Evolutionary conservation across 2,329 filamentous ascomycete species (phyloP).

Genomic region (Tolypocladium guangdongense): DNA sequence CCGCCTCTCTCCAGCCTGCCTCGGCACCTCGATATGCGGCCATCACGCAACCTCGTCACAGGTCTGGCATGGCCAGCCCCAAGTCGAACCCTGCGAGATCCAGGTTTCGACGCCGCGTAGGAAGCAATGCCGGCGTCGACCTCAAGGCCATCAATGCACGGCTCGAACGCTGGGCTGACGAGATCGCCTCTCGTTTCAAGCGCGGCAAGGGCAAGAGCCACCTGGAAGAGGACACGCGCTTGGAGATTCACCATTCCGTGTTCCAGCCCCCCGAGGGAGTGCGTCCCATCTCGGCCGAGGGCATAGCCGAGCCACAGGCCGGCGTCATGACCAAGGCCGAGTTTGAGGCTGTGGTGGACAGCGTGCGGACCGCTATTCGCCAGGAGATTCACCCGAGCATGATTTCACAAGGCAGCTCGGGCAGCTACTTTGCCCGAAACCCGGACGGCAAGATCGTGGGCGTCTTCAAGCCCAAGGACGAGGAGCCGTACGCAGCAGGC

Average conservation of each 20-base stretch:
- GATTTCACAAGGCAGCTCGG: slow-evolving; percentile 94
- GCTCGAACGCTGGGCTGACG: slow-evolving; percentile 91
- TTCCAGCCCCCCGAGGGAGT: slow-evolving; percentile 89
- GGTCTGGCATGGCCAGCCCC: slow-evolving; percentile 48
- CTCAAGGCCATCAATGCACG: slow-evolving; percentile 97
- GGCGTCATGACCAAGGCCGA: slow-evolving; percentile 65
- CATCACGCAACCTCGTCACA: slow-evolving; percentile 49
- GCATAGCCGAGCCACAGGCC: slow-evolving; percentile 51
- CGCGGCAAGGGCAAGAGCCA: slow-evolving; percentile 65
- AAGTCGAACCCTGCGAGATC: slow-evolving; percentile 26
- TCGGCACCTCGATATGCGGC: slow-evolving; percentile 54
- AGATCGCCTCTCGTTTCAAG: slow-evolving; percentile 96
- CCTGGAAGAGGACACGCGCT: slow-evolving; percentile 63
- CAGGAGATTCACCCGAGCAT: slow-evolving; percentile 87
- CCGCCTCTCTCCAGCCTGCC: slow-evolving; percentile 44
- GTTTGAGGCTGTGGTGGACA: slow-evolving; percentile 83
- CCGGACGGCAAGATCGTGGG: slow-evolving; percentile 87
- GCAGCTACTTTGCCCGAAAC: slow-evolving; percentile 94
- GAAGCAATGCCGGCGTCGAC: slow-evolving; percentile 81
- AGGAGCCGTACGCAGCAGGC: slow-evolving; percentile 91
- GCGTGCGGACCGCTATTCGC: slow-evolving; percentile 81
- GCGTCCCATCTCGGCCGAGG: slow-evolving; percentile 66
- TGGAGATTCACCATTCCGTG: slow-evolving; percentile 96
- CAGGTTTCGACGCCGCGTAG: slow-evolving; percentile 36
- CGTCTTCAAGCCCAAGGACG: slow-evolving; percentile 98